A percentile compares a stretch with the other conserved stretches of the same genome.
phyloP scores from a whole-genome alignment of 345 rosid species.

The Limnanthes douglasii region DNA sequence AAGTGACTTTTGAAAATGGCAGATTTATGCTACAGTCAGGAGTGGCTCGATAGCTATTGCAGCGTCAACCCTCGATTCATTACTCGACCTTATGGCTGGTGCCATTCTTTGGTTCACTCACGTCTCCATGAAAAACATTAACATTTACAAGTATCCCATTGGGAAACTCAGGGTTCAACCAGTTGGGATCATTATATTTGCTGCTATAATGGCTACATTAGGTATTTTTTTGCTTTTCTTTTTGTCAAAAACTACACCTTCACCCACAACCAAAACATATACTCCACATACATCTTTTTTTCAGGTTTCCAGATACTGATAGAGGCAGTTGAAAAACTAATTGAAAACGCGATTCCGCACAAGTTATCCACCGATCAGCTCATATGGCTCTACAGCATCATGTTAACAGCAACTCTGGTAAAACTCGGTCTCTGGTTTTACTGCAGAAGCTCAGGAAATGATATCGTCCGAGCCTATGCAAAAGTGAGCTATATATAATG shows the following conservation, averaged over 20 bases:
- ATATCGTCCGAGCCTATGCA: slow-evolving; percentile 88
- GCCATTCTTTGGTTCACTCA: slow-evolving; percentile 96
- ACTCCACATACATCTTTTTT: not conserved
- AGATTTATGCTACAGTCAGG: slow-evolving; percentile 72
- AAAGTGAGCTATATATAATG: slow-evolving; percentile 23
- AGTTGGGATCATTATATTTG: slow-evolving; percentile 82
- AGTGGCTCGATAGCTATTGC: slow-evolving; percentile 95
- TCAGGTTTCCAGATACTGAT: slow-evolving; percentile 77
- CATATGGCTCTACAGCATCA: slow-evolving; percentile 58
- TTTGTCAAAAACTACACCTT: not conserved
- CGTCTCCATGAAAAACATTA: slow-evolving; percentile 65
- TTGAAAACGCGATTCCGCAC: slow-evolving; percentile 22
- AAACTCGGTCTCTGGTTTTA: slow-evolving; percentile 82
- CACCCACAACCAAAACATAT: no score
- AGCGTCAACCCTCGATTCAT: slow-evolving; percentile 88
- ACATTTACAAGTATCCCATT: slow-evolving; percentile 84
- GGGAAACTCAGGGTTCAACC: slow-evolving; percentile 96
- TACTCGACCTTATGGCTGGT: slow-evolving; percentile 93
- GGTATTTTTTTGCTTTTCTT: slow-evolving; percentile 25
- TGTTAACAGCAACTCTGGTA: slow-evolving; percentile 62
- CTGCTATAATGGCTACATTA: slow-evolving; percentile 92
- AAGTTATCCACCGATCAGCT: slow-evolving; percentile 38
- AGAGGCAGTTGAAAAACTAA: slow-evolving; percentile 50
- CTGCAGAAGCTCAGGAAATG: slow-evolving; percentile 58
- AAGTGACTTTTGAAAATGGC: slow-evolving; percentile 6